Percentiles rank a stretch among this genome's conserved stretches.
Evolutionary conservation across 2,329 filamentous ascomycete genomes (phyloP).

Genomic region (Penicillium palitans): DNA sequence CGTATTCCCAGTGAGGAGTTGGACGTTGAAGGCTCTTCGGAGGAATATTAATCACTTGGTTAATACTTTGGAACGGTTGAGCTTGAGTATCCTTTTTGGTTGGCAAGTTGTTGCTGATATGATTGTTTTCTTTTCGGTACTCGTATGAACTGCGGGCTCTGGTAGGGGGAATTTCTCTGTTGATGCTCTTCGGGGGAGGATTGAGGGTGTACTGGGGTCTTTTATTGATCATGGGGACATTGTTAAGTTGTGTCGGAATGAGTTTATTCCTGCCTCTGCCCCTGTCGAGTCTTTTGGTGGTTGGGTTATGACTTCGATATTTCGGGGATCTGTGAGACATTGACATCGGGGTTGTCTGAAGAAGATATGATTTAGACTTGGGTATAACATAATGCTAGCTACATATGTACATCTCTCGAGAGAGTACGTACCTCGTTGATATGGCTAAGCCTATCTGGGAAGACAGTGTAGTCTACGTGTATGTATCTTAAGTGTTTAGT

Average conservation of each 20-base stretch:
- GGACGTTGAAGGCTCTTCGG: too few species aligned
- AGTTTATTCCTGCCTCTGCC: conserved; percentile 11
- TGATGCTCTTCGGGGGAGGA: background rate
- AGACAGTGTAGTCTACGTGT: background rate
- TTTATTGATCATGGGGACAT: conserved; percentile 16
- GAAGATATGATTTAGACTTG: background rate
- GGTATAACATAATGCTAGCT: background rate
- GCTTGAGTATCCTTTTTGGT: too few species aligned
- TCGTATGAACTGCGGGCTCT: conserved; percentile 49
- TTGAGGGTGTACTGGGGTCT: conserved; percentile 9
- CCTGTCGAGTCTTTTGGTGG: conserved; percentile 20
- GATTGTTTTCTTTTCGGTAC: conserved; percentile 49
- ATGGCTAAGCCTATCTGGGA: background rate
- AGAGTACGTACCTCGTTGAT: background rate
- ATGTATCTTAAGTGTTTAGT: background rate
- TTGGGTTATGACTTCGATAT: conserved; percentile 29
- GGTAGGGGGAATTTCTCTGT: conserved; percentile 14
- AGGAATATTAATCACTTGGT: too few species aligned
- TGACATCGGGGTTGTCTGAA: conserved; percentile 23
- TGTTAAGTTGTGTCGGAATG: conserved; percentile 7
- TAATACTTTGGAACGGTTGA: too few species aligned
- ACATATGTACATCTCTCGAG: too few species aligned
- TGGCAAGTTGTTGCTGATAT: too few species aligned
- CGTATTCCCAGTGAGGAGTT: too few species aligned
- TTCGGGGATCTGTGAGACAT: conserved; percentile 32